Evolutionary conservation across 805 yeast species (phyloP), one percentile per base, ranked within the genome.

Genomic region (Schizosaccharomyces lindneri): DNA sequence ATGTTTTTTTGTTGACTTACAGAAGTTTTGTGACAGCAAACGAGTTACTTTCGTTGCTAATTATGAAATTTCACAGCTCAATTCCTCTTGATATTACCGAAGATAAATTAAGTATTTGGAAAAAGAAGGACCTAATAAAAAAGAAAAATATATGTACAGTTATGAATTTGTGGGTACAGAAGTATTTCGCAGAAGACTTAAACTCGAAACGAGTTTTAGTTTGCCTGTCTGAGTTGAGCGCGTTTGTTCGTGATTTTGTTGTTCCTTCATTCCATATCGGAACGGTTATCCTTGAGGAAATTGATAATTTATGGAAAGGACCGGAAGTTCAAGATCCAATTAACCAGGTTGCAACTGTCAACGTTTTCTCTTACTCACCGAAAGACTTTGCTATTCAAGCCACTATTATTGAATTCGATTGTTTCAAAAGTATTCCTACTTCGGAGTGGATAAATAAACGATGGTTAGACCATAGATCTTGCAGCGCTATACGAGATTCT

Each of bases 1-100:
- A 82, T 5, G 78, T 87, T 0, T 80, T 90, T 73, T 72, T 90
- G 63, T 73, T 81, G n/a, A 82, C 94, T 0, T 87, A 87, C 70
- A 75, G 84, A 48, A 82, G 90, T 39, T 85, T 89, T 69, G 78
- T 83, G 73, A 76, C 84, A 2, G 77, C 93, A 1, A 71, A 78
- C 9, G 83, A 81, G 61, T 74, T 89, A 46, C 73, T 86, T 59
- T 76, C 76, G 31, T 69, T 79, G 61, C 72, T 87, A 65, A 78
- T 84, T 43, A 76, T 76, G 43, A 75, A 94, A 62, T 90, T 82
- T 71, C 78, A 82, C 62, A 72, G 80, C 17, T 80, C 79, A 64
- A 93, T 95, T 27, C 96, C 96, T 0, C 95, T 86, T 67, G 95
- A 94, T 0, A 72, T 90, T 63, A 80, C 85, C 15, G 41, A 36